Conservation (phyloP, 2,329 filamentous ascomycete species). For the Biscogniauxia mediterranea region DNA sequence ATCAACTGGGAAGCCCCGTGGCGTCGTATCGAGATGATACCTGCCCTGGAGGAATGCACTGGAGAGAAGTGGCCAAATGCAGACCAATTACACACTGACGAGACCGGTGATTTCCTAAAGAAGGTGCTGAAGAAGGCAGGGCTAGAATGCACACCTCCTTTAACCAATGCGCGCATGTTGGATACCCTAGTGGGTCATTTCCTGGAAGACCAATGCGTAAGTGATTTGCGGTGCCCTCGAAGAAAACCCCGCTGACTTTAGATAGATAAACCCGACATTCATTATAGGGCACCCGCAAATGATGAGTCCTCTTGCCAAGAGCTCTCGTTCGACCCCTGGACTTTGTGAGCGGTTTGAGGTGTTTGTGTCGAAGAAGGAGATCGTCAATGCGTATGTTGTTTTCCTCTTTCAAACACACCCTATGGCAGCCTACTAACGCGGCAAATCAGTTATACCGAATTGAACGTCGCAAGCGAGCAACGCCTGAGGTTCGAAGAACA, state of each 20-base stretch:
- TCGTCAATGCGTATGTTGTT: constrained; percentile 70
- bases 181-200: constrained; percentile 93
- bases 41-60: constrained; percentile 81
- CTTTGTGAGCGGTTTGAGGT: constrained; percentile 97
- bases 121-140: constrained; percentile 63
- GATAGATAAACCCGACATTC: constrained; percentile 78
- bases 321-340: constrained; percentile 76
- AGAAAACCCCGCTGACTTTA: not conserved
- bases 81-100: constrained; percentile 83
- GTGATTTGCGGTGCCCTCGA: not conserved
- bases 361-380: constrained; percentile 97
- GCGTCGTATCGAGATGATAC: constrained; percentile 94
- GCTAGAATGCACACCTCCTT: constrained; percentile 83
- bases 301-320: constrained; percentile 77
- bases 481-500: constrained; percentile 91
- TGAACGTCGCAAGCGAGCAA: constrained; percentile 97
- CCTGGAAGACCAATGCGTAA: constrained; percentile 65
- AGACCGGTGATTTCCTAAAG: constrained; percentile 87
- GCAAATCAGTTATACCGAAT: constrained; percentile 64
- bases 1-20: constrained; percentile 97
- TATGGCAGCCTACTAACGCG: not conserved
- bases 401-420: not conserved
- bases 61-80: constrained; percentile 93
- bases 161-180: constrained; percentile 94
- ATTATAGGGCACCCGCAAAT: constrained; percentile 72